Evolutionary conservation across 352 stramenopile species (phyloP).

Genomic region (Blastocystis sp.): DNA sequence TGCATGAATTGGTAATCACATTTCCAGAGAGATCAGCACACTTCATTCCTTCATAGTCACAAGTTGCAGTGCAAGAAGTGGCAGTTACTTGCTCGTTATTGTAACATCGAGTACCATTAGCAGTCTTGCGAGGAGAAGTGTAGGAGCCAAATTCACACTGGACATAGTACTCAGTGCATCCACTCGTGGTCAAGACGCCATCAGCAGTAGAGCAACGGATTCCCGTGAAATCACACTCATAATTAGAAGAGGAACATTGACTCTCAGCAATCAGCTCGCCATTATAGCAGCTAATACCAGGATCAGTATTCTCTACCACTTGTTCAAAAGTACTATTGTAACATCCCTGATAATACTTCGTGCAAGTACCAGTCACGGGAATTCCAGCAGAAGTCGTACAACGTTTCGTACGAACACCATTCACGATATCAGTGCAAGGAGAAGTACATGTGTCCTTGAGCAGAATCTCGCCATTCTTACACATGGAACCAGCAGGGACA

Average conservation of each 20-base stretch:
- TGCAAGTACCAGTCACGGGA: constrained; percentile 13
- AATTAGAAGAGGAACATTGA: constrained; percentile 24
- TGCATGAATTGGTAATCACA: constrained; percentile 33
- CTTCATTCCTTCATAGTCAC: constrained; percentile 39
- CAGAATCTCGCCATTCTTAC: constrained; percentile 57
- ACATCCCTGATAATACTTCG: constrained; percentile 38
- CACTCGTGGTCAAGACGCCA: not conserved
- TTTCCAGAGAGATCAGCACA: constrained; percentile 39
- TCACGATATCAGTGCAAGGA: constrained; percentile 1
- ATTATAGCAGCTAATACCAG: constrained; percentile 53
- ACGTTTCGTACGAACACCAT: not conserved
- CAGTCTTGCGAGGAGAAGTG: constrained; percentile 34
- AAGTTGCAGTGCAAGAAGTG: constrained; percentile 18
- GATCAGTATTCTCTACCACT: not conserved
- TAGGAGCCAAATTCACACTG: constrained; percentile 65
- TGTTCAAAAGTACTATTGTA: not conserved
- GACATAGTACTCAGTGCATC: constrained; percentile 51
- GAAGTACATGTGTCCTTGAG: not conserved
- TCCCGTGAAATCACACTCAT: constrained; percentile 63
- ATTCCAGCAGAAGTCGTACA: not conserved
- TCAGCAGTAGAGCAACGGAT: constrained; percentile 59
- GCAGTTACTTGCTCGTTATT: constrained; percentile 60
- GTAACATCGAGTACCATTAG: constrained; percentile 55
- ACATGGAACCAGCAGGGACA: constrained; percentile 31
- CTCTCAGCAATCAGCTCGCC: constrained; percentile 26